Percentiles rank a stretch among this genome's conserved stretches.
Conservation (phyloP, 805 yeast species). For the Myxozyma melibiosi region DNA sequence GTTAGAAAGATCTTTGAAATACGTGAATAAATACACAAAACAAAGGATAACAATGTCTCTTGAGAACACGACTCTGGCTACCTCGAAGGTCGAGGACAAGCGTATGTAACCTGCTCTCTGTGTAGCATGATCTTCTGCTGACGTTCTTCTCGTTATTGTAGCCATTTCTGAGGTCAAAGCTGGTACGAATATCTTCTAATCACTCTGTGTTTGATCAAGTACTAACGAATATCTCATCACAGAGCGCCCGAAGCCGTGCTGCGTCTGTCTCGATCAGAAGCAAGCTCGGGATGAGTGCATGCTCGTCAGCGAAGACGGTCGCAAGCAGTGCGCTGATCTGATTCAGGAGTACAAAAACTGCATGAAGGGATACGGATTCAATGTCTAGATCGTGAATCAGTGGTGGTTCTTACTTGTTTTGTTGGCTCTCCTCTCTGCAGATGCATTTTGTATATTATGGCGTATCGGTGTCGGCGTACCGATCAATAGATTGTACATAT, state of each 20-base stretch:
- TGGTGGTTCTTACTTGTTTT: neutral
- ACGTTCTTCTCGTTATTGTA: neutral
- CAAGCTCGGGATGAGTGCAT: constrained; percentile 84
- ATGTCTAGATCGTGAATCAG: constrained; percentile 40
- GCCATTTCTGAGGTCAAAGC: constrained; percentile 7
- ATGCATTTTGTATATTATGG: too few species aligned
- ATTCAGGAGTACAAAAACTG: constrained; percentile 77
- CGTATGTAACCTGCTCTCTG: neutral
- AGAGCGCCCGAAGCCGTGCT: constrained; percentile 87
- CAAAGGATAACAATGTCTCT: too few species aligned
- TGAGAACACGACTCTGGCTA: too few species aligned
- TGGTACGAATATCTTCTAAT: neutral
- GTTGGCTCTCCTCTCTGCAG: too few species aligned
- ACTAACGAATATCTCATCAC: neutral
- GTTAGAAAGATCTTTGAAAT: too few species aligned
- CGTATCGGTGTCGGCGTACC: too few species aligned
- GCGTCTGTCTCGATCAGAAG: constrained; percentile 88
- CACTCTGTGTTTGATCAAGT: neutral
- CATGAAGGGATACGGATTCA: constrained; percentile 91
- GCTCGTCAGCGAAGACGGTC: constrained; percentile 77
- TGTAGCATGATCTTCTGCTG: neutral
- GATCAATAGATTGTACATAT: too few species aligned
- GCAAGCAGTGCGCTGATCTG: constrained; percentile 74
- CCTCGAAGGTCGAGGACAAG: too few species aligned
- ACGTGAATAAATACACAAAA: too few species aligned